Evolutionary conservation across 768 basidiomycete genomes (phyloP).

Genomic region (Serendipita sp.): DNA sequence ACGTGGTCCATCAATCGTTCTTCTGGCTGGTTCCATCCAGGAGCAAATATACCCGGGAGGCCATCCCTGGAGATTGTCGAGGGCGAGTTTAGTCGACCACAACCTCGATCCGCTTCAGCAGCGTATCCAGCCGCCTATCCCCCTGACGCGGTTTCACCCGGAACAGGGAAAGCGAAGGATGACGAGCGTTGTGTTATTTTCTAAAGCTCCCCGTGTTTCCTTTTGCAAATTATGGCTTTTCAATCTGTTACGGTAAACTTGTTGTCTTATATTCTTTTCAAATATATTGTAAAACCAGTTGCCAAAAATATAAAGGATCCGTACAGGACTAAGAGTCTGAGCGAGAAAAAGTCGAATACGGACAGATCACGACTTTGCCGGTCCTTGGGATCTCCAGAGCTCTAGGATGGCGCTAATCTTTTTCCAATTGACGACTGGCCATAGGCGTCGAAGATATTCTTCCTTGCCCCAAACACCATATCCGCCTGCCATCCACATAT

Average conservation of each 20-base stretch:
- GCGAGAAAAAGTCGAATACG: too few species aligned
- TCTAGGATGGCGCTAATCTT: slow-evolving; percentile 27
- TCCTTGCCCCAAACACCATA: slow-evolving; percentile 89
- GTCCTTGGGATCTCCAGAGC: not conserved
- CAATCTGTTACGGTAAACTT: too few species aligned
- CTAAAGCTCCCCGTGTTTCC: not conserved
- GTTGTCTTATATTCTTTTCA: too few species aligned
- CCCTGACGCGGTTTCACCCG: not conserved
- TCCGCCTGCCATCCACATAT: slow-evolving; percentile 71
- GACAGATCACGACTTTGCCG: too few species aligned
- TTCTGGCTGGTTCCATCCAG: slow-evolving; percentile 1
- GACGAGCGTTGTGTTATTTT: not conserved
- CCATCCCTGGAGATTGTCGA: not conserved
- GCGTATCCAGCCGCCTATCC: not conserved
- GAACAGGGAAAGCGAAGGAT: not conserved
- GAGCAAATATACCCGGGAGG: not conserved
- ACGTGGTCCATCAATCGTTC: not conserved
- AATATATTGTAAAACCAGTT: too few species aligned
- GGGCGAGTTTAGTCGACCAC: slow-evolving; percentile 6
- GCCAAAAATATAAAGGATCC: too few species aligned
- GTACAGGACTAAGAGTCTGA: too few species aligned
- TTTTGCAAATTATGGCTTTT: too few species aligned
- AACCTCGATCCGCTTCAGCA: not conserved
- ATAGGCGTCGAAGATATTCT: slow-evolving; percentile 68
- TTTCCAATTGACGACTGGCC: slow-evolving; percentile 67